phyloP scores from a whole-genome alignment of 306 rosid species.

The Quercus agrifolia region DNA sequence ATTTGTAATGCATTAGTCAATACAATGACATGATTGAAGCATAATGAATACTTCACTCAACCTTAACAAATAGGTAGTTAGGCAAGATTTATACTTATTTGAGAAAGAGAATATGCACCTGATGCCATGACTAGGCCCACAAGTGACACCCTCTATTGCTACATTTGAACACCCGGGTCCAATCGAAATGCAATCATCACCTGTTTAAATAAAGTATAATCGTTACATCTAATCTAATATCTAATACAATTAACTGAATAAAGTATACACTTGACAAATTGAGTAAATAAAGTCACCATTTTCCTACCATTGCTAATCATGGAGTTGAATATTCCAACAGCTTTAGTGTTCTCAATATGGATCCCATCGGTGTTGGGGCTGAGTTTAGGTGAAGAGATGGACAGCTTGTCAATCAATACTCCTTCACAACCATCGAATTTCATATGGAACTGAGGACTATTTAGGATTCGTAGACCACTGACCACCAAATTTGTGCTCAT shows the following conservation, averaged over 20 bases:
- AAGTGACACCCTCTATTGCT: conserved; percentile 74
- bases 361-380: conserved; percentile 98
- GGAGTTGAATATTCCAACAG: conserved; percentile 68
- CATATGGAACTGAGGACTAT: conserved; percentile 88
- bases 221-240: neutral
- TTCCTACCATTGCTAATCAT: conserved; percentile 74
- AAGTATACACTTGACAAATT: neutral
- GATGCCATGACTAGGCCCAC: conserved; percentile 95
- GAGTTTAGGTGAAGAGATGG: conserved; percentile 83
- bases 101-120: conserved; percentile 45
- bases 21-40: neutral
- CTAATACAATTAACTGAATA: neutral
- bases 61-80: neutral
- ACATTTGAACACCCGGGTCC: conserved; percentile 86
- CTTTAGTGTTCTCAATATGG: conserved; percentile 66
- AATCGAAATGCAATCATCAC: conserved; percentile 93
- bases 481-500: conserved; percentile 79
- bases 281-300: neutral
- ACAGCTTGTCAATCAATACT: conserved; percentile 56
- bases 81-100: conserved; percentile 3
- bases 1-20: too few species aligned
- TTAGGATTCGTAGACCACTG: conserved; percentile 58
- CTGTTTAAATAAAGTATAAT: conserved; percentile 33
- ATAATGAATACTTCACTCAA: neutral
- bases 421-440: conserved; percentile 92